Conservation (phyloP, 257 asterid species). For the Knoxia roxburghii region DNA sequence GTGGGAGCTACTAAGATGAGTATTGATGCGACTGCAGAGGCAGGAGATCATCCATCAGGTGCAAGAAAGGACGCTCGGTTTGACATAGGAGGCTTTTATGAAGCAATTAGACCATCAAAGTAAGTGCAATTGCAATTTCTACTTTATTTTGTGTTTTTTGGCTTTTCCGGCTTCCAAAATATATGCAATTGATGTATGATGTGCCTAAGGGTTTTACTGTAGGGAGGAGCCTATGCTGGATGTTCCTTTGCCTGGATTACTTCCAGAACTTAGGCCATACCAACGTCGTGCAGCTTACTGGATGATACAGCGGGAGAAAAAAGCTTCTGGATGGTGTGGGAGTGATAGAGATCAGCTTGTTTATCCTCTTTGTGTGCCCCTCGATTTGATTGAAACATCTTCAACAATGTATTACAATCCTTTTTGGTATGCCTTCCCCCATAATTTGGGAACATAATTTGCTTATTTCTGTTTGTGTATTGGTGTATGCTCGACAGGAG, state of each 20-base stretch:
- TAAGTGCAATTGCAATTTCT: constrained; percentile 31
- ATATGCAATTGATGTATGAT: constrained; percentile 11
- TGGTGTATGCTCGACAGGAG: neutral
- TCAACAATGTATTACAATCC: constrained; percentile 79
- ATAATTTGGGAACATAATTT: neutral
- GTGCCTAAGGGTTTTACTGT: constrained; percentile 16
- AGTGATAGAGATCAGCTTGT: constrained; percentile 38
- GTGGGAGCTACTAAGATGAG: constrained; percentile 23
- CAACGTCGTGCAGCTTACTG: constrained; percentile 96
- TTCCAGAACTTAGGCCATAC: constrained; percentile 91
- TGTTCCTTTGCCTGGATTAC: constrained; percentile 59
- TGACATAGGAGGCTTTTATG: constrained; percentile 81
- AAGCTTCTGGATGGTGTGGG: constrained; percentile 35
- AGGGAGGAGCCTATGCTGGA: constrained; percentile 86
- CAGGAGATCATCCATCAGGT: constrained; percentile 30
- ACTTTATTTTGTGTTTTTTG: neutral
- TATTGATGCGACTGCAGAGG: constrained; percentile 29
- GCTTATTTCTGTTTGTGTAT: no score
- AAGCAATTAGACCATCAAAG: constrained; percentile 95
- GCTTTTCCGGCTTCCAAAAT: no score
- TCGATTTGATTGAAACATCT: constrained; percentile 60
- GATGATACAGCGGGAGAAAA: constrained; percentile 92
- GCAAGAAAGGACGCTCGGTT: constrained; percentile 39
- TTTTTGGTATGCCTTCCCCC: constrained; percentile 56
- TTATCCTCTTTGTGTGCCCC: constrained; percentile 78